phyloP scores from a whole-genome alignment of 805 yeast genomes.

The Diddensiella caesifluorescens region DNA sequence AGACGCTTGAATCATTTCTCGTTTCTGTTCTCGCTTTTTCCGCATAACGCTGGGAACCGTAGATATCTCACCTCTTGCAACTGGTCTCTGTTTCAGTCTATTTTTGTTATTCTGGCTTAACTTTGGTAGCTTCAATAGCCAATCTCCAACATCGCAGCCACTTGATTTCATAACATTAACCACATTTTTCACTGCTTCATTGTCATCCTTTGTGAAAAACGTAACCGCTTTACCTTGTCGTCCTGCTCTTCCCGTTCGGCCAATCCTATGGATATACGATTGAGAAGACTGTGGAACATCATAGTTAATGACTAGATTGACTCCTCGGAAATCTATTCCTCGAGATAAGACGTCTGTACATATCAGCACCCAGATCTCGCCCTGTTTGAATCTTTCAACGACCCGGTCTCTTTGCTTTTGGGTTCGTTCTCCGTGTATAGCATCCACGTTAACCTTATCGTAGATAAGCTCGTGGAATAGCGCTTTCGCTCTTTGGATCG shows the following conservation, averaged over 20 bases:
- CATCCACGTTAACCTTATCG: slow-evolving; percentile 90
- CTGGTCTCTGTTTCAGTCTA: slow-evolving; percentile 48
- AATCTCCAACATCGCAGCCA: slow-evolving; percentile 59
- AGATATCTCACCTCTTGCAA: slow-evolving; percentile 68
- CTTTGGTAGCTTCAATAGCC: slow-evolving; percentile 76
- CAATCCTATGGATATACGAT: slow-evolving; percentile 94
- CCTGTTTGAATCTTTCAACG: slow-evolving; percentile 77
- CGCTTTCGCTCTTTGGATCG: slow-evolving; percentile 91
- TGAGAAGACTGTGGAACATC: slow-evolving; percentile 94
- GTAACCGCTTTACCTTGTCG: slow-evolving; percentile 83
- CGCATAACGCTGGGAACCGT: slow-evolving; percentile 63
- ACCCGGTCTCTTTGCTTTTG: slow-evolving; percentile 80
- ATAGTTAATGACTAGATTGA: slow-evolving; percentile 88
- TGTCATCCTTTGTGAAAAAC: slow-evolving; percentile 87
- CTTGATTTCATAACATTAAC: slow-evolving; percentile 94
- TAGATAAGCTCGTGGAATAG: slow-evolving; percentile 87
- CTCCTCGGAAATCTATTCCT: slow-evolving; percentile 96
- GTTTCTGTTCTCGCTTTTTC: slow-evolving; percentile 55
- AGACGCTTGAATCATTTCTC: slow-evolving; percentile 54
- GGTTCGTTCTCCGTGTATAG: slow-evolving; percentile 91
- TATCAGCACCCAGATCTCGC: slow-evolving; percentile 92
- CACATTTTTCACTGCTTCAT: slow-evolving; percentile 67
- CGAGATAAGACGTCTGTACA: slow-evolving; percentile 95
- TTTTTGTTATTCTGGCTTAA: slow-evolving; percentile 59
- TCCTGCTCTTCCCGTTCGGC: slow-evolving; percentile 98